Percentiles rank a stretch among this genome's conserved stretches.
Conservation (phyloP, 108 stramenopile genomes). For the Parmales sp. region DNA sequence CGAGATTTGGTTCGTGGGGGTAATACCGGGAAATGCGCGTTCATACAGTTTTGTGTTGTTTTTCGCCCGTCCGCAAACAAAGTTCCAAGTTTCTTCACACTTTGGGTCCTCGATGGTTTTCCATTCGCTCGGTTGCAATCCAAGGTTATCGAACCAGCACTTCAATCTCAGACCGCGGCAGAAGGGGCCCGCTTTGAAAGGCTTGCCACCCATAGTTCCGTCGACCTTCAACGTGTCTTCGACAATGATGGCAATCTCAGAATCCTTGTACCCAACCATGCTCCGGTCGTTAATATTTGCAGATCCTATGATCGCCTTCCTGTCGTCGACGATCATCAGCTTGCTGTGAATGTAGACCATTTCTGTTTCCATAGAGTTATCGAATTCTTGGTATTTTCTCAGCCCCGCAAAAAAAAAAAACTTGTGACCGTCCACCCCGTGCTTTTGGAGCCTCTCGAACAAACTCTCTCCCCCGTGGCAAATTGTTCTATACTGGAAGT, state of each 20-base stretch:
- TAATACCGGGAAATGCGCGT: neutral
- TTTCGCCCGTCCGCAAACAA: neutral
- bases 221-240: neutral
- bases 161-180: neutral
- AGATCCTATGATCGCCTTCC: constrained; percentile 19
- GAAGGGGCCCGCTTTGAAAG: neutral
- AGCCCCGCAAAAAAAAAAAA: neutral
- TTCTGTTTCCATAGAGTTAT: neutral
- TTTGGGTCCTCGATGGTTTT: neutral
- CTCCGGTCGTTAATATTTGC: constrained; percentile 30
- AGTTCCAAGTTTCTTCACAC: neutral
- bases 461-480: neutral
- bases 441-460: neutral
- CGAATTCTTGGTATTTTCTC: neutral
- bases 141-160: neutral
- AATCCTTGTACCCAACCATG: constrained; percentile 19
- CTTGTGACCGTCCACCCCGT: neutral
- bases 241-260: constrained; percentile 28
- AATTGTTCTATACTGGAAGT: neutral
- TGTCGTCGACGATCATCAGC: constrained; percentile 30
- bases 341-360: constrained; percentile 29
- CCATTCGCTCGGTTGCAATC: neutral
- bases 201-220: neutral
- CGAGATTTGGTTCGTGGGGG: neutral
- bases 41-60: constrained; percentile 4